phyloP scores from a whole-genome alignment of 805 yeast species.

The Metschnikowia arizonensis region DNA sequence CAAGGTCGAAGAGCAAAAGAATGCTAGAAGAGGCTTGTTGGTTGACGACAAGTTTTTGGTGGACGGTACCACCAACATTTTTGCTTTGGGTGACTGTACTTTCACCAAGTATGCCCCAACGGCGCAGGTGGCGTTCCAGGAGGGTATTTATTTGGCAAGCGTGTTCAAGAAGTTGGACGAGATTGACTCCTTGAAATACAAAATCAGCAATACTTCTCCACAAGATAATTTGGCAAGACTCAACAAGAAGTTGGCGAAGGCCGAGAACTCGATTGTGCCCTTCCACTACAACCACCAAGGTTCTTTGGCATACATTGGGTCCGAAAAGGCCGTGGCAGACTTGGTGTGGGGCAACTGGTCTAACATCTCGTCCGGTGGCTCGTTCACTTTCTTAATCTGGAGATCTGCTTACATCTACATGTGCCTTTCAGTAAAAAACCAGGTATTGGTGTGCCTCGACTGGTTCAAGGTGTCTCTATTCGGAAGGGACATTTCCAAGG shows the following conservation, averaged over 20 bases:
- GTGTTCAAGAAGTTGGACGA: slow-evolving; percentile 63
- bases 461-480: slow-evolving; percentile 85
- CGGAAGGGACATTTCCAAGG: slow-evolving; percentile 93
- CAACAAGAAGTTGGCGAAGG: slow-evolving; percentile 43
- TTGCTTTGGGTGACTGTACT: slow-evolving; percentile 93
- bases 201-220: slow-evolving; percentile 37
- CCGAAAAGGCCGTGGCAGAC: slow-evolving; percentile 92
- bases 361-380: slow-evolving; percentile 77
- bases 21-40: slow-evolving; percentile 86
- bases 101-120: slow-evolving; percentile 90
- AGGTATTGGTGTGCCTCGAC: slow-evolving; percentile 77
- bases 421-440: slow-evolving; percentile 87
- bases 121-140: slow-evolving; percentile 96
- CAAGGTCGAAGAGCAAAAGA: slow-evolving; percentile 69
- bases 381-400: slow-evolving; percentile 89
- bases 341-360: slow-evolving; percentile 75
- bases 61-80: slow-evolving; percentile 78
- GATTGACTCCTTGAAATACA: slow-evolving; percentile 53
- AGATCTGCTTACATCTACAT: slow-evolving; percentile 88
- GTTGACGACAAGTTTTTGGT: slow-evolving; percentile 74
- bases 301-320: slow-evolving; percentile 89
- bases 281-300: slow-evolving; percentile 88
- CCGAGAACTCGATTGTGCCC: slow-evolving; percentile 45
- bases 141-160: slow-evolving; percentile 76
- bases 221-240: slow-evolving; percentile 43